Evolutionary conservation across 2,329 filamentous ascomycete species (phyloP).

Genomic region (Alternaria dauci): DNA sequence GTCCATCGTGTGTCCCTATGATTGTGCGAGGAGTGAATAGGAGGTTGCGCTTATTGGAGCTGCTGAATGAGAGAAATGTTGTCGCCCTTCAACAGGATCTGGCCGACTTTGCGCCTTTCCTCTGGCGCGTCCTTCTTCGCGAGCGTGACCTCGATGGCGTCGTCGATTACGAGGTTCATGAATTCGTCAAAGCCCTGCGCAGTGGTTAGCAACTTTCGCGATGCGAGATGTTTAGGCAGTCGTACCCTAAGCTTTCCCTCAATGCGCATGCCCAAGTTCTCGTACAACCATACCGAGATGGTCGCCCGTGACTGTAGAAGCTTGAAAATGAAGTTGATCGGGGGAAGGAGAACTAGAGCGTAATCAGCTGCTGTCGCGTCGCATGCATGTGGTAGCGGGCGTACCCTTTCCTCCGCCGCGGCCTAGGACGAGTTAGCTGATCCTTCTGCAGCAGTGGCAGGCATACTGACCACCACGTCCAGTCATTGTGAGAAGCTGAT

Average conservation of each 20-base stretch:
- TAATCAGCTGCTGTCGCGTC: constrained; percentile 21
- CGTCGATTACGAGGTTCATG: constrained; percentile 97
- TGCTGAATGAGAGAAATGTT: constrained; percentile 81
- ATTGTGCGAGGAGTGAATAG: background rate
- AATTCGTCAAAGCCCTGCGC: constrained; percentile 95
- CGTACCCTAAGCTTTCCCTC: constrained; percentile 93
- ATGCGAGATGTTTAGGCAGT: background rate
- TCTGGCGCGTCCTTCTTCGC: constrained; percentile 82
- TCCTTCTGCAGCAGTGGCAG: background rate
- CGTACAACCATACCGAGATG: constrained; percentile 95
- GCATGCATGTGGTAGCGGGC: constrained; percentile 15
- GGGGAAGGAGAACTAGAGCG: constrained; percentile 69
- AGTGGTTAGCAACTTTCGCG: constrained; percentile 23
- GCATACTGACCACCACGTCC: constrained; percentile 44
- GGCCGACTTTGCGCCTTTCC: constrained; percentile 78
- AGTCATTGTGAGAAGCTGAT: constrained; percentile 33
- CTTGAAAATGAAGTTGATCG: constrained; percentile 93
- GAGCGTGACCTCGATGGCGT: constrained; percentile 90
- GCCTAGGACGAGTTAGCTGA: constrained; percentile 56
- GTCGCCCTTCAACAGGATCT: constrained; percentile 87
- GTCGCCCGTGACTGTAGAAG: constrained; percentile 83
- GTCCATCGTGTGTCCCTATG: constrained; percentile 12
- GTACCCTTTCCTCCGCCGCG: constrained; percentile 60
- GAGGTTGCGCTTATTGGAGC: constrained; percentile 31
- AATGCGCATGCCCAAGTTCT: constrained; percentile 92